These are phyloP conservation scores for Ormosia emarginata DNA, from an alignment of 306 rosid genomes.

Conservation along the genomic window DNA sequence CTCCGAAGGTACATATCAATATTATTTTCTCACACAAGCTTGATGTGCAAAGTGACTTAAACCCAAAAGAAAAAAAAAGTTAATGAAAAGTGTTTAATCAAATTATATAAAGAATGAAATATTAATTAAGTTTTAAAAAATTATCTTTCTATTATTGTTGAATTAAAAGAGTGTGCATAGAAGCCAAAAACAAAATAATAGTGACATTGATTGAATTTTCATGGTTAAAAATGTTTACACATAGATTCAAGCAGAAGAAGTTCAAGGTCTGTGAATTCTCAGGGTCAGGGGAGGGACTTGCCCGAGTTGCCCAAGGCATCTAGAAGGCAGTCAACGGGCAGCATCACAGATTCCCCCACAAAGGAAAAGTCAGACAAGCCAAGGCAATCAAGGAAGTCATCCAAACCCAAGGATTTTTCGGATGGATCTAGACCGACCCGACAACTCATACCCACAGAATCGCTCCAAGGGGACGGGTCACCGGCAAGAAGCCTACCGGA, in stretches of 20 bases:
- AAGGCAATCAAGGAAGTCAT: constrained; percentile 40
- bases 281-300: constrained; percentile 21
- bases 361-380: constrained; percentile 49
- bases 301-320: constrained; percentile 56
- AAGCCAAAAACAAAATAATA: neutral
- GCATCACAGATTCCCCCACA: constrained; percentile 39
- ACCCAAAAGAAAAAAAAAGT: neutral
- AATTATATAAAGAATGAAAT: neutral
- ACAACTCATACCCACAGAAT: neutral
- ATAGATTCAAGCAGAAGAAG: constrained; percentile 39
- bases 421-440: constrained; percentile 20
- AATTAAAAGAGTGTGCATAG: neutral
- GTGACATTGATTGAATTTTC: neutral
- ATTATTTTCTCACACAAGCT: neutral
- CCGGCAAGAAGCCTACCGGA: constrained; percentile 32
- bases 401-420: constrained; percentile 38
- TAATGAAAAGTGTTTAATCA: neutral
- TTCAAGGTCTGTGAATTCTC: constrained; percentile 21
- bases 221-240: neutral
- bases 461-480: constrained; percentile 18
- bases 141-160: neutral
- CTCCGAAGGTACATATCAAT: constrained; percentile 27
- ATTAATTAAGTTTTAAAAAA: neutral
- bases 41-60: neutral
- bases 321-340: constrained; percentile 30